Conservation (phyloP, 257 asterid genomes). For the Solanum phureja region DNA sequence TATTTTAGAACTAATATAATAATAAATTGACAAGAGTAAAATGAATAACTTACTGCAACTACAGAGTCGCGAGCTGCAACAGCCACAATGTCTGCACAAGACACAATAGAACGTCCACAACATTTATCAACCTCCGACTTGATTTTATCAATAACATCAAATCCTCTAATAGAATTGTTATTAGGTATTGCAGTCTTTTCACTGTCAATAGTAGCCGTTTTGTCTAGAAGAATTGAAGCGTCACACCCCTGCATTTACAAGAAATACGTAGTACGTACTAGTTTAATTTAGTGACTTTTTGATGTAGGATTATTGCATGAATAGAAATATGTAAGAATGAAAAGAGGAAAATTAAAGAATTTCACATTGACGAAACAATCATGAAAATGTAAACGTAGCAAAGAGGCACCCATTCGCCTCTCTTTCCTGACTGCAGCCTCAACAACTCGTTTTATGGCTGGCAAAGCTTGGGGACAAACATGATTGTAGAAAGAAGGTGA, state of each 20-base stretch:
- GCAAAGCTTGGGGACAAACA: conserved; percentile 22
- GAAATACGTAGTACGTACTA: not conserved
- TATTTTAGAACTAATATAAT: not conserved
- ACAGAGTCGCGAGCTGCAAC: conserved; percentile 53
- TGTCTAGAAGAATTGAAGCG: conserved; percentile 34
- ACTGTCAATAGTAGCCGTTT: conserved; percentile 13
- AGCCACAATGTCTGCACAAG: conserved; percentile 45
- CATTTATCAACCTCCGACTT: conserved; percentile 24
- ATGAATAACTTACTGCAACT: not conserved
- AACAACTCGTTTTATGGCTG: conserved; percentile 21
- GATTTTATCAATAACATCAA: conserved; percentile 39
- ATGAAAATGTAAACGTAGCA: conserved; percentile 18
- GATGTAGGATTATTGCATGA: not conserved
- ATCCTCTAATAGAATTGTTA: conserved; percentile 37
- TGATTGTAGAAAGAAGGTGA: not conserved
- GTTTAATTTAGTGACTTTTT: too few relatives aligned
- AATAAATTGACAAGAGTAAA: not conserved
- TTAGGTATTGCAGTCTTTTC: conserved; percentile 36
- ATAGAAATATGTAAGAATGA: not conserved
- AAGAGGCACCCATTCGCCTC: not conserved
- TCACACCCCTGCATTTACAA: conserved; percentile 37
- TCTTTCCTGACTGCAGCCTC: conserved; percentile 20
- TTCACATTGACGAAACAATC: conserved; percentile 19
- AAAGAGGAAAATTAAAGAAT: not conserved
- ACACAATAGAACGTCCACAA: conserved; percentile 25